Evolutionary conservation across 495 filamentous ascomycete genomes (phyloP).

Genomic region (Cetradonia linearis): DNA sequence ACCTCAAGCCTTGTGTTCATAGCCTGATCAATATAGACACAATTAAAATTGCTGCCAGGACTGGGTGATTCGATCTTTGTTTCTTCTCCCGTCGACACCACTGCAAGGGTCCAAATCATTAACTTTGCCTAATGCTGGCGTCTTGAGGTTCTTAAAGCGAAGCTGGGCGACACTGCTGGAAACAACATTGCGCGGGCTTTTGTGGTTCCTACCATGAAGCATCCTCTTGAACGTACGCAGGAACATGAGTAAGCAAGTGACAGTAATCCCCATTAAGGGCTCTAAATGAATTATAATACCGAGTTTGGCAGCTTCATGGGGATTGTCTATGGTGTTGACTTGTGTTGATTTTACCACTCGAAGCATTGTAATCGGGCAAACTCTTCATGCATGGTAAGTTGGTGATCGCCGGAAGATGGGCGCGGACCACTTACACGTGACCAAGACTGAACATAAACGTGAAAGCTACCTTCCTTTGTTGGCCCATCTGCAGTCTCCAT

Average conservation of each 20-base stretch:
- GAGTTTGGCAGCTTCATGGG: background rate
- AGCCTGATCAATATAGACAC: too few relatives aligned
- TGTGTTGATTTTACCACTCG: background rate
- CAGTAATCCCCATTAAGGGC: conserved; percentile 1
- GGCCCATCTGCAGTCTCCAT: conserved; percentile 21
- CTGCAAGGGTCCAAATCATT: background rate
- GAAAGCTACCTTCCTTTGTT: conserved; percentile 16
- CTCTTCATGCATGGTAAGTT: background rate
- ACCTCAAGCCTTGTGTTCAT: too few relatives aligned
- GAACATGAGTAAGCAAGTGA: conserved; percentile 12
- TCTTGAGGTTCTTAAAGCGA: background rate
- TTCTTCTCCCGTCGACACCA: background rate
- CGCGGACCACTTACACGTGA: conserved; percentile 3
- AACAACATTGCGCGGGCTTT: background rate
- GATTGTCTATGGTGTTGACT: background rate
- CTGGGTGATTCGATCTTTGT: too few relatives aligned
- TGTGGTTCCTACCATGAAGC: background rate
- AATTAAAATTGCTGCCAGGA: too few relatives aligned
- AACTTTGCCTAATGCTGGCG: background rate
- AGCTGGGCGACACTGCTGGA: background rate
- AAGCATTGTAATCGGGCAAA: conserved; percentile 13
- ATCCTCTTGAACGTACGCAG: conserved; percentile 1
- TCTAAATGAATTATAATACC: conserved; percentile 3
- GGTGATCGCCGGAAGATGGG: background rate
- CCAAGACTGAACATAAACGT: conserved; percentile 17